These are phyloP conservation scores for Cystofilobasidium bisporidii DNA, from an alignment of 768 basidiomycete genomes.

Conservation along the genomic window DNA sequence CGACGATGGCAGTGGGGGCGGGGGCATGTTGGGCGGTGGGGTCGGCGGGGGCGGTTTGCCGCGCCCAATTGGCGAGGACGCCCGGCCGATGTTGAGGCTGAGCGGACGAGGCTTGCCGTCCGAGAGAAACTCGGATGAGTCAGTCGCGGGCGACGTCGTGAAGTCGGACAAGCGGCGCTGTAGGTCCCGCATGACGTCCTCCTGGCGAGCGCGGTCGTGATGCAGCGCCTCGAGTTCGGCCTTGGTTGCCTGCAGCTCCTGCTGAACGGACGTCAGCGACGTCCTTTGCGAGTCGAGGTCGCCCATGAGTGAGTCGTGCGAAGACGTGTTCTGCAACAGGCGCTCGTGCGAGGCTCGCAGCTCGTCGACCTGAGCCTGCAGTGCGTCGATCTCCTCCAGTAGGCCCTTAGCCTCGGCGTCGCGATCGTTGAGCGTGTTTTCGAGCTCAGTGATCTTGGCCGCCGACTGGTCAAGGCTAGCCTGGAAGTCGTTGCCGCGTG, in stretches of 20 bases:
- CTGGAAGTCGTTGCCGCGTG: constrained; percentile 12
- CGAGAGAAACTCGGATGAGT: neutral
- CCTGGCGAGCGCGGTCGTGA: constrained; percentile 14
- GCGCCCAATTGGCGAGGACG: constrained; percentile 5
- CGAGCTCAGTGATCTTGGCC: constrained; percentile 25
- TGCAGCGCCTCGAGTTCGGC: constrained; percentile 9
- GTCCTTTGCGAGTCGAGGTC: constrained; percentile 16
- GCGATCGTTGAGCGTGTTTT: constrained; percentile 30
- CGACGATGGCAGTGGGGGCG: constrained; percentile 4
- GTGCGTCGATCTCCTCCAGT: constrained; percentile 69
- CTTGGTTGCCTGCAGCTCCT: constrained; percentile 6
- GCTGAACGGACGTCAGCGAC: constrained; percentile 10
- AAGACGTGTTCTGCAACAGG: constrained; percentile 45
- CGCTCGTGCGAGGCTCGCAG: constrained; percentile 66
- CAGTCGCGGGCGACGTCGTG: neutral
- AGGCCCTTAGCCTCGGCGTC: constrained; percentile 30
- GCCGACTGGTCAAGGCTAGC: neutral
- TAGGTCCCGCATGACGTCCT: constrained; percentile 11
- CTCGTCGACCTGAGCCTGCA: constrained; percentile 61
- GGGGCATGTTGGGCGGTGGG: constrained; percentile 24
- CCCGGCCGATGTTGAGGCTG: neutral
- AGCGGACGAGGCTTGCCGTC: constrained; percentile 5
- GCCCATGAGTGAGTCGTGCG: constrained; percentile 3
- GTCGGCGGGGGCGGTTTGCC: constrained; percentile 16
- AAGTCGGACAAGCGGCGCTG: constrained; percentile 1